Base-by-base conservation (phyloP, 306 rosid genomes). In the Lupinus albus region DNA sequence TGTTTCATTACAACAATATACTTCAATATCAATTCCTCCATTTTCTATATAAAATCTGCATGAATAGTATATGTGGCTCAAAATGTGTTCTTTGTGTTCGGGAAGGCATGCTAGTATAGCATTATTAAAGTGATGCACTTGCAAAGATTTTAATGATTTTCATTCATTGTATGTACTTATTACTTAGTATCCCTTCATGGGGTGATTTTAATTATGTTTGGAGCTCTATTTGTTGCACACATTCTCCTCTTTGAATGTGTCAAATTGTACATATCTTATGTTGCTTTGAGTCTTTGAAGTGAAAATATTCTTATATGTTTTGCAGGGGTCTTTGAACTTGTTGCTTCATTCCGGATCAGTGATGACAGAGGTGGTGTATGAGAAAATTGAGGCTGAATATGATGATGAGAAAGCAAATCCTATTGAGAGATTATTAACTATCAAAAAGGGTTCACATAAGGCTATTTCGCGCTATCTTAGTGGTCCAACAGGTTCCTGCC, bases 381-480 rank as follows among this genome's bases (percentile, higher is more conserved):
- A 76, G 41, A 77, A 41, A 25, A 48, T 17, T 11, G 76, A 77
- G 63, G 59, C 32, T 50, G 68, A 64, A 66, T 42, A 62, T 44
- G 68, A 55, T 45, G 64, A 46, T 61, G 66, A 61, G 51, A 55
- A 74, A 60, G 64, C 54, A 30, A 69, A 64, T 61, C 32, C 75
- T 50, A 28, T 63, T n/a, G 72, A 13, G 61, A 67, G 57, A 36
- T 10, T 61, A 36, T 10, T 61, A 58, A 64, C 14, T 25, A 44
- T 51, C 36, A 64, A 46, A 50, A 78, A 61, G 33, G 49, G 59
- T 51, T 57, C 67, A 25, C 42, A 28, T 16, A 81, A 67, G 82
- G 68, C 76, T 70, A 76, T 25, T 30, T 73, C 98, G 3, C 98
- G 98, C 12, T 92, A 89, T 80, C 96, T 72, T 18, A 11, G 74